Evolutionary conservation across 1,284 basidiomycete genomes (phyloP).

Genomic region (Microbotryum intermedium): DNA sequence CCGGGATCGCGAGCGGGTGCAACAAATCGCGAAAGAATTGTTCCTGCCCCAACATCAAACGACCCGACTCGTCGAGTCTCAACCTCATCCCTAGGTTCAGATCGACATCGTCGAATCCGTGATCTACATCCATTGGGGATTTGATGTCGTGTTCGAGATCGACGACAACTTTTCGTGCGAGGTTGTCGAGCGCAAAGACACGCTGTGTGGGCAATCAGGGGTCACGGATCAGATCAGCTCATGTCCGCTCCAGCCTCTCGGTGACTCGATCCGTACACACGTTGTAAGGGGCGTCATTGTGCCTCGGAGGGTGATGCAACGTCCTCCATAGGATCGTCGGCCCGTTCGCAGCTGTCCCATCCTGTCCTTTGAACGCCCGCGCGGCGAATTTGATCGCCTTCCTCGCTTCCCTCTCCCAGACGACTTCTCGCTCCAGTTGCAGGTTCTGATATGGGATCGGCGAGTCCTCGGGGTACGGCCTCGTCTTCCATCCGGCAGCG

Average conservation of each 20-base stretch:
- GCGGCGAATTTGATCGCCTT: constrained; percentile 22
- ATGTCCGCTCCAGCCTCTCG: too few species aligned
- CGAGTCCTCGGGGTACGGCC: constrained; percentile 29
- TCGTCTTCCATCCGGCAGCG: constrained; percentile 16
- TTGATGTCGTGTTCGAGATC: constrained; percentile 5
- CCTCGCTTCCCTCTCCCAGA: constrained; percentile 26
- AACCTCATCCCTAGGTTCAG: constrained; percentile 21
- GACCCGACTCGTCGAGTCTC: constrained; percentile 19
- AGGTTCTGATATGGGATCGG: constrained; percentile 25
- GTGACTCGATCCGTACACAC: constrained; percentile 3
- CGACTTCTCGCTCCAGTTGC: constrained; percentile 9
- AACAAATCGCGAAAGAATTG: constrained; percentile 27
- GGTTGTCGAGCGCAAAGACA: constrained; percentile 25
- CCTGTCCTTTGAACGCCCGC: constrained; percentile 7
- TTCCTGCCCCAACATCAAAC: constrained; percentile 26
- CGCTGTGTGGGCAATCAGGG: constrained; percentile 16
- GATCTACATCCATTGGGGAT: not conserved
- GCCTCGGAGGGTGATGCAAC: constrained; percentile 27
- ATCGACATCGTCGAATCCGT: constrained; percentile 3
- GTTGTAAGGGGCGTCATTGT: constrained; percentile 29
- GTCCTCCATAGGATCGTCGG: constrained; percentile 27
- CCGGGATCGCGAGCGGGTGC: constrained; percentile 27
- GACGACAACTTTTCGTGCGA: constrained; percentile 22
- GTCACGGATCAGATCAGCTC: too few species aligned
- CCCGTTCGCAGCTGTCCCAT: constrained; percentile 15